Evolutionary conservation across 164 flowering plant species (phyloP), one percentile per base, ranked within the genome.

Genomic region (Dillenia suffruticosa): DNA sequence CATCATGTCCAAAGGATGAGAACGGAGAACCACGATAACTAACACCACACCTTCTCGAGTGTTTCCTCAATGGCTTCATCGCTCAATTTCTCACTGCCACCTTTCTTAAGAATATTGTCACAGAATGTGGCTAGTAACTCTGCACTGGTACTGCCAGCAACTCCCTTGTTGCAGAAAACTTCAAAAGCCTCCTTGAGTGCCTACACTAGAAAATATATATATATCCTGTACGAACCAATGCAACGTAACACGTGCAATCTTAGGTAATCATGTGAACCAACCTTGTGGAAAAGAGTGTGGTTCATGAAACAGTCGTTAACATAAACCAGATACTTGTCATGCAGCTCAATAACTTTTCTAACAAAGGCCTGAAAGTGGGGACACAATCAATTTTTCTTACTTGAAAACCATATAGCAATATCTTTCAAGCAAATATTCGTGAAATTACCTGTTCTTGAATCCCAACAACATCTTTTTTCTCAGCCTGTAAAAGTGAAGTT

Each of bases 171-270:
- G 81, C 94, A 89, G 62, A 93, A 85, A 15, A 83, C 78, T 75
- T 91, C 97, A 79, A 94, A 94, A 54, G 95, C 98, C 70, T 89
- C 99, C 65, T 88, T 94, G n/a, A 91, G 80, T 24, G 97, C 95
- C 98, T 94, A 58, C 1, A 56, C 49, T 15, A 32, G 19, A 61
- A n/a, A 57, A 60, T 11, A 52, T 32, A 32, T 32, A 32, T 5
- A 32, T 32, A 32, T 5, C 40, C 40, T 32, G 40, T 32, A 32
- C 6, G 40, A 5, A 32, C 40, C 40, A 32, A 5, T 32, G 40
- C 5, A 32, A 32, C 40, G 6, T 32, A 32, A 32, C 40, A 32
- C 40, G 40, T 4, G 40, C 40, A 32, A 32, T 32, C 40, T 32
- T 32, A 4, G 40, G 40, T 32, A 32, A 32, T 32, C 40, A 32